Percentiles rank a stretch among this genome's conserved stretches.
Conservation (phyloP, 306 rosid genomes). For the Mimosa pudica region DNA sequence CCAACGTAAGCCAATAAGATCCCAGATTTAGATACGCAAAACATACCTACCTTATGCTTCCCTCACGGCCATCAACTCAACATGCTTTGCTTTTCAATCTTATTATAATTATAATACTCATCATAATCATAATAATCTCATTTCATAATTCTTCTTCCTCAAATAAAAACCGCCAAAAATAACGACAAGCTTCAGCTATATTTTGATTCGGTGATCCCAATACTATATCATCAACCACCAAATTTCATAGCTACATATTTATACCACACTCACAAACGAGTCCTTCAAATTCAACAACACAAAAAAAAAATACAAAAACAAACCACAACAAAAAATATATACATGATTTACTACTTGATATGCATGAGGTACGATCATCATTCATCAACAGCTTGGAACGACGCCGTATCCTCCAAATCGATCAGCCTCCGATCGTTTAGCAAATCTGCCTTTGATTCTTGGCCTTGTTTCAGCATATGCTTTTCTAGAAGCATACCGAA, state of each 20-base stretch:
- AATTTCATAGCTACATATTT: slow-evolving; percentile 3
- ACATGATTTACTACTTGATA: not conserved
- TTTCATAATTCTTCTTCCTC: not conserved
- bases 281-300: not conserved
- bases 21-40: slow-evolving; percentile 29
- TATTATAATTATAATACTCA: not conserved
- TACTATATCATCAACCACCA: slow-evolving; percentile 8
- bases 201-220: not conserved
- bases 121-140: too few relatives aligned
- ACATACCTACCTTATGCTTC: not conserved
- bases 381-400: slow-evolving; percentile 64
- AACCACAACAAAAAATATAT: not conserved
- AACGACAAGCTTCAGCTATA: not conserved
- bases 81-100: not conserved
- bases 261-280: not conserved
- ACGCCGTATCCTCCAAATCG: slow-evolving; percentile 73
- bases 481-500: slow-evolving; percentile 90
- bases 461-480: slow-evolving; percentile 97
- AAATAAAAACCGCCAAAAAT: not conserved
- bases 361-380: not conserved
- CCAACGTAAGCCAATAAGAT: slow-evolving; percentile 12
- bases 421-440: slow-evolving; percentile 71
- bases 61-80: not conserved
- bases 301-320: not conserved
- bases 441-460: slow-evolving; percentile 93